A percentile compares a stretch with the other conserved stretches of the same genome.
phyloP scores from a whole-genome alignment of 2,329 filamentous ascomycete genomes.

The Alternaria viburni region DNA sequence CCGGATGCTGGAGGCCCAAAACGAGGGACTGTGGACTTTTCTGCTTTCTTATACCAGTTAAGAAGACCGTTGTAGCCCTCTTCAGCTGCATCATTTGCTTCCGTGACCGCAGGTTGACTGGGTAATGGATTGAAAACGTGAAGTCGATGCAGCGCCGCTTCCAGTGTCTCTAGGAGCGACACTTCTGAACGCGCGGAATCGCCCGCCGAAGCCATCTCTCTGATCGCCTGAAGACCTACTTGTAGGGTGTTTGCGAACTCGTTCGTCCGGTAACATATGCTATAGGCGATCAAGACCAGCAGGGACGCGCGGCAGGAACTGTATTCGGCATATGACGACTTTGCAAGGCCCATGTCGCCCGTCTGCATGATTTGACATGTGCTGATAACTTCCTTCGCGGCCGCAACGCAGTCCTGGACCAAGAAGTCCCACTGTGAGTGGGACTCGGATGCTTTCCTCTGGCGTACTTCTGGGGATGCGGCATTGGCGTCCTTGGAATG shows the following conservation, averaged over 20 bases:
- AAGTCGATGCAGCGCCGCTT: slow-evolving; percentile 13
- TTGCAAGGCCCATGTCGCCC: slow-evolving; percentile 17
- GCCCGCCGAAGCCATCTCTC: slow-evolving; percentile 17
- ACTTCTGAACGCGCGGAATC: slow-evolving; percentile 20
- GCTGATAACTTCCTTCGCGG: slow-evolving; percentile 14
- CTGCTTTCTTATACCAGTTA: slow-evolving; percentile 11
- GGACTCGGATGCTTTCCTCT: background rate
- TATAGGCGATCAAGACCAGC: slow-evolving; percentile 18
- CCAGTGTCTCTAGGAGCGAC: slow-evolving; percentile 13
- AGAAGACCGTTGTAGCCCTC: slow-evolving; percentile 12
- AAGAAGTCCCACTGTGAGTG: slow-evolving; percentile 9
- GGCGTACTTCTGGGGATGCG: background rate
- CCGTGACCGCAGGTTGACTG: background rate
- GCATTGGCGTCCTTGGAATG: background rate
- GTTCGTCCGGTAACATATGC: slow-evolving; percentile 12
- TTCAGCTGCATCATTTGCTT: background rate
- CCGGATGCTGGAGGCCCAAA: background rate
- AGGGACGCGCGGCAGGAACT: slow-evolving; percentile 20
- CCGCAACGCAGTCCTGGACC: slow-evolving; percentile 13
- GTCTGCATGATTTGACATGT: slow-evolving; percentile 12
- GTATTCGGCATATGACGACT: slow-evolving; percentile 18
- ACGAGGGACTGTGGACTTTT: background rate
- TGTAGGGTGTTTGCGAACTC: slow-evolving; percentile 13
- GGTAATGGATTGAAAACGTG: slow-evolving; percentile 10
- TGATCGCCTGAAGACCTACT: slow-evolving; percentile 10